These are phyloP conservation scores for Mikania micrantha DNA, from an alignment of 129 eudicot species.

Conservation along the genomic window DNA sequence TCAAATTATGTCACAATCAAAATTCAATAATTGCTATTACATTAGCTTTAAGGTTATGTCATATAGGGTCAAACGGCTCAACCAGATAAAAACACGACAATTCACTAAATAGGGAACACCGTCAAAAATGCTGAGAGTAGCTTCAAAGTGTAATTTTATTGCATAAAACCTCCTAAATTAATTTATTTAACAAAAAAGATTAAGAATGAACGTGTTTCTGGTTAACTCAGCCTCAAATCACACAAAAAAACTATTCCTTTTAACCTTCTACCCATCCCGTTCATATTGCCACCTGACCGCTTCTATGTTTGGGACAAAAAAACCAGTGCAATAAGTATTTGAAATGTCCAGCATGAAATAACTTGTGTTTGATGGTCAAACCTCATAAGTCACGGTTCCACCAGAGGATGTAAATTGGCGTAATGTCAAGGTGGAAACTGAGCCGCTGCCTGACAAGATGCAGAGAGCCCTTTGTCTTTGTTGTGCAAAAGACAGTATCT, in stretches of 20 bases:
- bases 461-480: constrained; percentile 83
- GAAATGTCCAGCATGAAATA: background rate
- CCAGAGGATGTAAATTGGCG: constrained; percentile 64
- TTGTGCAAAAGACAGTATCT: constrained; percentile 68
- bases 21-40: background rate
- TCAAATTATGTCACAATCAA: background rate
- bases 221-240: no score
- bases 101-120: background rate
- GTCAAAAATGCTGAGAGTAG: no score
- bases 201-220: background rate
- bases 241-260: background rate
- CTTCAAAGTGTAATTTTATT: background rate
- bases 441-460: constrained; percentile 71
- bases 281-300: background rate
- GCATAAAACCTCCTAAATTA: background rate
- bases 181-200: background rate
- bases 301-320: background rate
- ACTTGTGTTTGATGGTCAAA: constrained; percentile 10
- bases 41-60: background rate
- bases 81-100: background rate
- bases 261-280: background rate
- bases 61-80: background rate
- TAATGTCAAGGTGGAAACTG: constrained; percentile 69
- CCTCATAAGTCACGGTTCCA: constrained; percentile 74
- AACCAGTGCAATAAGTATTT: background rate